These are phyloP conservation scores for Saturnispora dispora DNA, from an alignment of 805 yeast genomes.

Conservation along the genomic window DNA sequence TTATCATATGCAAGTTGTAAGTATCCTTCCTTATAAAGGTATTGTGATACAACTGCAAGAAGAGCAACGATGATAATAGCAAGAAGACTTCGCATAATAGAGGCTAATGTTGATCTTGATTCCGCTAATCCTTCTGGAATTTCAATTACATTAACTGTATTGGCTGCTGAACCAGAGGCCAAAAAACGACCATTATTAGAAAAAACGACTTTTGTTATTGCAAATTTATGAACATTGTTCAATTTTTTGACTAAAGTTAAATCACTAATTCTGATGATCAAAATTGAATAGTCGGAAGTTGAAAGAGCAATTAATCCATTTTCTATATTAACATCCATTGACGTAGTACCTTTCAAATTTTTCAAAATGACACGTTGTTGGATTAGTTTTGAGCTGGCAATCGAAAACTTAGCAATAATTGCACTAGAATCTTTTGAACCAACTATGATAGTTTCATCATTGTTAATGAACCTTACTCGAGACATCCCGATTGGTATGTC, in stretches of 20 bases:
- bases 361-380: constrained; percentile 35
- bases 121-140: constrained; percentile 44
- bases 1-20: constrained; percentile 17
- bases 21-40: constrained; percentile 24
- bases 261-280: constrained; percentile 42
- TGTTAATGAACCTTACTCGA: constrained; percentile 27
- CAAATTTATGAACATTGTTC: constrained; percentile 63
- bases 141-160: constrained; percentile 53
- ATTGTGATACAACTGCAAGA: constrained; percentile 22
- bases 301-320: constrained; percentile 44
- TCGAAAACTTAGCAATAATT: constrained; percentile 35
- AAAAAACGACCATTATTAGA: constrained; percentile 58
- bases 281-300: constrained; percentile 58
- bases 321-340: constrained; percentile 34
- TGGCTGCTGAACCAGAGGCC: constrained; percentile 72
- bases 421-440: constrained; percentile 38
- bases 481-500: constrained; percentile 22
- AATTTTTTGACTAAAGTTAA: constrained; percentile 43
- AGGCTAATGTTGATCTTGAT: constrained; percentile 29
- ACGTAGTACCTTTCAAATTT: constrained; percentile 48
- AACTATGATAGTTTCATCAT: constrained; percentile 33
- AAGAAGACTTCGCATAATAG: constrained; percentile 21
- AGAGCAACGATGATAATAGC: constrained; percentile 19
- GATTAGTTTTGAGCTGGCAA: constrained; percentile 33
- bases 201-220: constrained; percentile 64